Base-by-base conservation (phyloP, 345 rosid species). In the Rhodomyrtus tomentosa region DNA sequence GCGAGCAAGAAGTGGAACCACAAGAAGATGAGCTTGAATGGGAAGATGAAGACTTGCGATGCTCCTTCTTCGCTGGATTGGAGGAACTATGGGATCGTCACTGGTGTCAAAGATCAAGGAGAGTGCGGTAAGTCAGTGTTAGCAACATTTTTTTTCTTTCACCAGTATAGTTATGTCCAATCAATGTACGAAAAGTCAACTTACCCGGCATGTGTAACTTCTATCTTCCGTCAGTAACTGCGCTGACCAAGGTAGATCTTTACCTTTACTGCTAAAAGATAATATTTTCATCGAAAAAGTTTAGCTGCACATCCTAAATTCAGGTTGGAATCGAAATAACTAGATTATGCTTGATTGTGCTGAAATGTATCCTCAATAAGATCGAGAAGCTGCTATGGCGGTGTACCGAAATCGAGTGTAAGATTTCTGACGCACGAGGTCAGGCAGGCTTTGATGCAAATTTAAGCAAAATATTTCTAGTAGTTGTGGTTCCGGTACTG, bases 11-110 rank as follows among this genome's bases (percentile, higher is more conserved):
- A n/a, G 81, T 83, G 82, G 40, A 79, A 80, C 27, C 56, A 24
- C 54, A 25, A 49, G 27, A 81, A 59, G 55, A 82, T 82, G 20
- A 54, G 85, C 29, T 45, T 48, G 68, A 58, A 76, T 53, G 84
- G 84, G 49, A 86, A 85, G 56, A 55, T 89, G 79, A 83, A 88
- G 82, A 27, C 87, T 7, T 93, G 95, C 15, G 93, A 87, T 1
- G 92, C 91, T 4, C 94, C 96, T 22, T 87, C 92, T 9, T 88
- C 91, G 83, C 87, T 93, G 89, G 95, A 93, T 86, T 93, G 96
- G 96, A 90, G 95, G 91, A 92, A 90, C 20, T 85, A 89, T 42
- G 95, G 96, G 29, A 80, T 86, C 55, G 96, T 93, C 14, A 92
- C 94, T 27, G 85, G 82, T 2, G 85, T 93, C 38, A 93, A 93